Base-by-base conservation (phyloP, 208 protist species). In the Trichomonas vaginalis region DNA sequence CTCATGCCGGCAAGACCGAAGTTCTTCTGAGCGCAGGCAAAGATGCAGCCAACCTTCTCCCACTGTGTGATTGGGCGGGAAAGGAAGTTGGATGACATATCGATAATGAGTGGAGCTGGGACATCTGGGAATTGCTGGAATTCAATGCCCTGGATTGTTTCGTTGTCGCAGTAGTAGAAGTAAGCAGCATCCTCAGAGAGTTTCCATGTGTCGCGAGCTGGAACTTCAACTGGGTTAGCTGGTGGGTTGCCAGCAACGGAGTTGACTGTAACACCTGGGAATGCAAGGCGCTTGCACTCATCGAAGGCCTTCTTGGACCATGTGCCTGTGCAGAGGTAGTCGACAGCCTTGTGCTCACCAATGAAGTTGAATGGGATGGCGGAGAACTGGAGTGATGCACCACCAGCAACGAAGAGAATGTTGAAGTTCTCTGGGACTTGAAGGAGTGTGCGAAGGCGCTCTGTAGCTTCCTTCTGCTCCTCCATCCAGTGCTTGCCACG, bases 251-350 rank as follows among this genome's bases (percentile, higher is more conserved):
- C 39, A 88, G 35, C 32, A 10, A 47, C 82, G 0, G 32, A 45
- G 15, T 40, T 88, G 17, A 88, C 82, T 88, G 42, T 39, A 47
- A 88, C 40, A 45, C 40, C 88, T 46, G 21, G 46, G 32, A 51
- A 95, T 3, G 23, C 45, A 17, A 95, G 45, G 6, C 37, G 12
- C 32, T 70, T 35, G 49, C 45, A 51, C 47, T 95, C 88, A 1
- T 95, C 46, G 39, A 39, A 95, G 47, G 88, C 88, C 47, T 95
- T 95, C 37, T 95, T 56, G 27, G 88, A 95, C 88, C 88, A 95
- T 70, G 21, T 39, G 42, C 88, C 88, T 47, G 88, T 95, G 12
- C 42, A 39, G 27, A 95, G 39, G 27, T 95, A 95, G 39, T 95
- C 88, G 1, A 70, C 88, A 51, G 10, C 8, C 47, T 95, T 95